These are phyloP conservation scores for Glycine tomentella DNA, from an alignment of 306 rosid species.

Conservation along the genomic window DNA sequence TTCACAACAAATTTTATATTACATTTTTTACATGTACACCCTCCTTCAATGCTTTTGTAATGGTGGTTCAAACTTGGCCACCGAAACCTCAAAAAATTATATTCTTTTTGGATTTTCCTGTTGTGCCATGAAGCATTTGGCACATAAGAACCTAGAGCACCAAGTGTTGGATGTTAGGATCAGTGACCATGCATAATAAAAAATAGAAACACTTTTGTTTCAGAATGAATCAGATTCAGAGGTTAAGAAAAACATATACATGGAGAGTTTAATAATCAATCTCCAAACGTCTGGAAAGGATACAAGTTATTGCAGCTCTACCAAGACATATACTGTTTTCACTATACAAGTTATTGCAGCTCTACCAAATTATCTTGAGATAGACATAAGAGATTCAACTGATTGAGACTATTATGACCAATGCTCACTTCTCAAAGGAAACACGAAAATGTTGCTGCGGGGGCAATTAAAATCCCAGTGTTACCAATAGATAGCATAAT, in stretches of 20 bases:
- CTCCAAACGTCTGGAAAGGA: not conserved
- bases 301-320: not conserved
- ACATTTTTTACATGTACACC: constrained; percentile 42
- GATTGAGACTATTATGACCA: not conserved
- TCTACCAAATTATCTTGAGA: not conserved
- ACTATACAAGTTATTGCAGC: too few relatives aligned
- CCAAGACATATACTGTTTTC: not conserved
- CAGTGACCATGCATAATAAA: constrained; percentile 20
- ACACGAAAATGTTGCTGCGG: not conserved
- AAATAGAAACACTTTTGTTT: constrained; percentile 13
- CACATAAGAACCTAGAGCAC: constrained; percentile 52
- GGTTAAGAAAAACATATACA: not conserved
- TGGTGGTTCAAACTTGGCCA: constrained; percentile 26
- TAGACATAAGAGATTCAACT: not conserved
- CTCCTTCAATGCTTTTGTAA: constrained; percentile 46
- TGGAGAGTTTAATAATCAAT: not conserved
- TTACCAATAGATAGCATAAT: constrained; percentile 10
- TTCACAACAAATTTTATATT: constrained; percentile 53
- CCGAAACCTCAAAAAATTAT: constrained; percentile 45
- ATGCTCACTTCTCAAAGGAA: not conserved
- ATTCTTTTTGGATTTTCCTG: constrained; percentile 53
- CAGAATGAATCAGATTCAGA: not conserved
- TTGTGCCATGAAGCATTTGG: constrained; percentile 55
- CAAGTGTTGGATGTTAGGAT: constrained; percentile 33
- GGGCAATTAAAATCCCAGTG: not conserved